phyloP scores from a whole-genome alignment of 257 asterid genomes.

The Petunia axillaris region DNA sequence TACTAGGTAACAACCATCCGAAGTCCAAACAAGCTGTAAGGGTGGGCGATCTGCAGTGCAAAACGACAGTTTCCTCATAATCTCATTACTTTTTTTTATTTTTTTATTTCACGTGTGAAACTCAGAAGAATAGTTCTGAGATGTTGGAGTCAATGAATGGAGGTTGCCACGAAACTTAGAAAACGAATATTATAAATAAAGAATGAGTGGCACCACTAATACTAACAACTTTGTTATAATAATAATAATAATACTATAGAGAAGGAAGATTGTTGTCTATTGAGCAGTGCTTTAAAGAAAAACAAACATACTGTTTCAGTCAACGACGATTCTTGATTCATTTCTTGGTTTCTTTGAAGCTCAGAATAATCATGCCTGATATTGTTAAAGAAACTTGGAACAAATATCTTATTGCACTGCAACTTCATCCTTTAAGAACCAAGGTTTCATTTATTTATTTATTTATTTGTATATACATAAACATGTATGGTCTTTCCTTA shows the following conservation, averaged over 20 bases:
- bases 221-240: not conserved
- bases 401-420: slow-evolving; percentile 36
- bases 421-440: slow-evolving; percentile 42
- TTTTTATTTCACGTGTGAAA: not conserved
- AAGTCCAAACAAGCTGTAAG: no score
- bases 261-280: not conserved
- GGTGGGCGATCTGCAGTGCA: no score
- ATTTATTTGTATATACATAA: not conserved
- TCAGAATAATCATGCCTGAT: slow-evolving; percentile 34
- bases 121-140: not conserved
- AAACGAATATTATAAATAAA: not conserved
- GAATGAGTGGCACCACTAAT: not conserved
- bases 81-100: no score
- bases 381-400: slow-evolving; percentile 36
- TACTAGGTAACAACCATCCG: no score
- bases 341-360: not conserved
- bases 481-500: not conserved
- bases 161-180: not conserved
- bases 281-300: not conserved
- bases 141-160: not conserved
- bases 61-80: no score
- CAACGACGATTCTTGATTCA: not conserved
- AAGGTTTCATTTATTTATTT: slow-evolving; percentile 26
- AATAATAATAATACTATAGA: not conserved
- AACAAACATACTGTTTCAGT: not conserved